A percentile compares a stretch with the other conserved stretches of the same genome.
Conservation (phyloP, 2,329 filamentous ascomycete genomes). For the Fonsecaea monophora region DNA sequence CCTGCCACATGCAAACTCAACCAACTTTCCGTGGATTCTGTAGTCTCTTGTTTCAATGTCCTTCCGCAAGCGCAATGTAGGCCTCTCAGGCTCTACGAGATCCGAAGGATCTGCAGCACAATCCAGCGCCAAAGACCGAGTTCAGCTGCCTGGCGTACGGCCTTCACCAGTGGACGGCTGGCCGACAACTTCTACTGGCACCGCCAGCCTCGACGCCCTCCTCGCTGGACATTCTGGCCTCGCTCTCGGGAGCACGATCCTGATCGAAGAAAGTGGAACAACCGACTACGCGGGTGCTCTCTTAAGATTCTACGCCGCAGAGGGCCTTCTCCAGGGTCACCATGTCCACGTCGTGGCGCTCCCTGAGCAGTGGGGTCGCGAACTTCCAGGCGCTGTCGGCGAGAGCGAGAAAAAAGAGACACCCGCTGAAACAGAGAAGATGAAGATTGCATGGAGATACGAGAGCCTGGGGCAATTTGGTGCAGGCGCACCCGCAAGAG, state of each 20-base stretch:
- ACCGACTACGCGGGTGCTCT: conserved; percentile 91
- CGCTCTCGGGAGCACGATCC: conserved; percentile 76
- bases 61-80: conserved; percentile 72
- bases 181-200: conserved; percentile 88
- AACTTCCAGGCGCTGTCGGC: conserved; percentile 75
- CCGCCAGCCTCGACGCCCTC: conserved; percentile 80
- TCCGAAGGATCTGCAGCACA: conserved; percentile 41
- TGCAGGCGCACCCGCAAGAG: conserved; percentile 63
- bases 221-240: conserved; percentile 87
- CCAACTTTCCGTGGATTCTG: background rate
- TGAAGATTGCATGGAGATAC: conserved; percentile 99
- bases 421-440: conserved; percentile 68
- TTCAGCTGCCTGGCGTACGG: conserved; percentile 64
- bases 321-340: conserved; percentile 91
- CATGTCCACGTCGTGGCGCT: conserved; percentile 83
- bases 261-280: conserved; percentile 87
- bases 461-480: conserved; percentile 79
- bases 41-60: conserved; percentile 57
- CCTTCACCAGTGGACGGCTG: conserved; percentile 90
- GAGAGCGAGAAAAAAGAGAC: conserved; percentile 57
- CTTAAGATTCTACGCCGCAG: conserved; percentile 86
- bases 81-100: conserved; percentile 54
- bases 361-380: conserved; percentile 78
- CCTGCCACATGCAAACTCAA: too few species aligned
- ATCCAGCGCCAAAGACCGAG: conserved; percentile 38